phyloP scores from a whole-genome alignment of 192 early-diverging fungal species.

The Haplosporangium gracile region DNA sequence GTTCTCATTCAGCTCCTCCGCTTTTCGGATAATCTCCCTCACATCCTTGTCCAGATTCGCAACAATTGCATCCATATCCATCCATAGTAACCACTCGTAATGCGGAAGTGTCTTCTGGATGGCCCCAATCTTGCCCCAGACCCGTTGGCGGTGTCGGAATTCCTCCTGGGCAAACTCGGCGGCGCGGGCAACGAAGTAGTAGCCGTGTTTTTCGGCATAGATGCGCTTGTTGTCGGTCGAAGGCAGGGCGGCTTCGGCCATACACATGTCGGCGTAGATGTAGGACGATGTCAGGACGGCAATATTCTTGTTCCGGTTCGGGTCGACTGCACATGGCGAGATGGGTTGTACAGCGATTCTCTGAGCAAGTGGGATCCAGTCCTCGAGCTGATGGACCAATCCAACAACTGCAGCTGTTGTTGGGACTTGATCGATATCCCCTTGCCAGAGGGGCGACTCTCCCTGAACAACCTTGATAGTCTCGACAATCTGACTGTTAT shows the following conservation, averaged over 20 bases:
- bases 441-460: conserved; percentile 52
- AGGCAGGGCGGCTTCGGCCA: conserved; percentile 60
- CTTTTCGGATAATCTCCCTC: conserved; percentile 35
- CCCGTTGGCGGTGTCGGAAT: conserved; percentile 57
- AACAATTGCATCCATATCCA: conserved; percentile 74
- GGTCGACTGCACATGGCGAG: conserved; percentile 33
- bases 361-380: conserved; percentile 57
- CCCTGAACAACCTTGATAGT: conserved; percentile 18
- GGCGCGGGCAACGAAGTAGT: conserved; percentile 66
- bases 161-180: conserved; percentile 68
- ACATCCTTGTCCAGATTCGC: conserved; percentile 51
- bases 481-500: background rate
- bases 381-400: conserved; percentile 59
- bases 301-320: conserved; percentile 27
- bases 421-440: conserved; percentile 59
- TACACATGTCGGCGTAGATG: conserved; percentile 67
- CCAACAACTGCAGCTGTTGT: conserved; percentile 48
- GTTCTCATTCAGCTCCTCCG: conserved; percentile 52
- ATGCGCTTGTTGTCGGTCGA: conserved; percentile 65
- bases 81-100: conserved; percentile 73
- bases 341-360: conserved; percentile 44
- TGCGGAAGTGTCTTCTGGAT: conserved; percentile 68
- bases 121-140: conserved; percentile 72
- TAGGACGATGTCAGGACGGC: conserved; percentile 68
- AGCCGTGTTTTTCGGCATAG: conserved; percentile 65